phyloP scores from a whole-genome alignment of 306 rosid species.

The Clitoria ternatea region DNA sequence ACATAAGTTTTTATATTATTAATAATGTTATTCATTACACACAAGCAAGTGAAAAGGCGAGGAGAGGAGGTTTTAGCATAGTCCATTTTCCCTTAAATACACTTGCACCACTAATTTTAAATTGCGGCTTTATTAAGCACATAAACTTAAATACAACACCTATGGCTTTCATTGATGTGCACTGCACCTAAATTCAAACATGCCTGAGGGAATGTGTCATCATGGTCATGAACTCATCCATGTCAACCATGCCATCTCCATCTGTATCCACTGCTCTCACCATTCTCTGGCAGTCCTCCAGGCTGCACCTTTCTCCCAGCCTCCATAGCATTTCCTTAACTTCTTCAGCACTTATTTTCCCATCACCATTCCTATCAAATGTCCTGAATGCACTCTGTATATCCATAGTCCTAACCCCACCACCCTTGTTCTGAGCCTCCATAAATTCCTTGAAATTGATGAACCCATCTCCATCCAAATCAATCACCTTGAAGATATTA shows the following conservation, averaged over 20 bases:
- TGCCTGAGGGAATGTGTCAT: constrained; percentile 54
- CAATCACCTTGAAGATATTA: constrained; percentile 60
- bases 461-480: constrained; percentile 79
- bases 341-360: constrained; percentile 87
- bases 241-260: constrained; percentile 80
- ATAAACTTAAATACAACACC: not conserved
- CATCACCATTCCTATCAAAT: constrained; percentile 71
- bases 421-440: constrained; percentile 66
- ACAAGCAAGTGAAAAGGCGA: not conserved
- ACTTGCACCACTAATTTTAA: not conserved
- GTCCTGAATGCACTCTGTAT: constrained; percentile 55
- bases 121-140: not conserved
- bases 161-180: not conserved
- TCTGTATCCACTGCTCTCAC: constrained; percentile 73
- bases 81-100: constrained; percentile 5
- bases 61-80: not conserved
- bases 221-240: constrained; percentile 79
- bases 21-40: not conserved
- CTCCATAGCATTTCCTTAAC: constrained; percentile 50
- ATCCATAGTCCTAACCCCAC: constrained; percentile 55
- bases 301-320: constrained; percentile 70
- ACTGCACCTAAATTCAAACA: not conserved
- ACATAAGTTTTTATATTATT: not conserved
- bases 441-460: constrained; percentile 68
- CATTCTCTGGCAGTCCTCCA: constrained; percentile 68